Conservation (phyloP, 768 basidiomycete genomes). For the Tulasnella sp. region DNA sequence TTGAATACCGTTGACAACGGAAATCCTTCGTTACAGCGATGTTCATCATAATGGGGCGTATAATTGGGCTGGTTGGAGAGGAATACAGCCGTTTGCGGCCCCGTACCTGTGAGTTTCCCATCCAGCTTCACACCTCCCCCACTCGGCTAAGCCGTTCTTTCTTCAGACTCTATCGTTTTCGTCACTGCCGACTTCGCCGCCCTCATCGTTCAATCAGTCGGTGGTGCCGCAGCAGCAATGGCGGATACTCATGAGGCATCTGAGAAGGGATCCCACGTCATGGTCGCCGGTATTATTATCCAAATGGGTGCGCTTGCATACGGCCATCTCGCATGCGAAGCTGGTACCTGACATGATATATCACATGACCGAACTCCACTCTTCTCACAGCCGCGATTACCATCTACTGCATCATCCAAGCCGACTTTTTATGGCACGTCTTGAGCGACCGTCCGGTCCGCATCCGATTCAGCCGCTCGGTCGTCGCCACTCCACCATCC, state of each 20-base stretch:
- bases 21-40: slow-evolving; percentile 46
- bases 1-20: neutral
- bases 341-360: no score
- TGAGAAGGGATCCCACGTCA: slow-evolving; percentile 49
- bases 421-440: neutral
- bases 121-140: slow-evolving; percentile 19
- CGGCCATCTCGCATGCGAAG: neutral
- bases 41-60: slow-evolving; percentile 53
- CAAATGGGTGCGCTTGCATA: neutral
- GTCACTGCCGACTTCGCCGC: slow-evolving; percentile 49
- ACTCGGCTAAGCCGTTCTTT: slow-evolving; percentile 7
- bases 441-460: slow-evolving; percentile 26
- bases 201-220: slow-evolving; percentile 58
- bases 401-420: slow-evolving; percentile 22
- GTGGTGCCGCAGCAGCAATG: slow-evolving; percentile 53
- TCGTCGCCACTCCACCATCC: slow-evolving; percentile 38
- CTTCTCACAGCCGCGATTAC: slow-evolving; percentile 6
- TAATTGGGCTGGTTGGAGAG: slow-evolving; percentile 45
- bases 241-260: slow-evolving; percentile 34
- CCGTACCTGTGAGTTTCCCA: slow-evolving; percentile 40
- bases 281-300: slow-evolving; percentile 46
- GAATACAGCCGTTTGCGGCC: slow-evolving; percentile 48
- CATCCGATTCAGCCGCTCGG: slow-evolving; percentile 40
- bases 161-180: slow-evolving; percentile 34
- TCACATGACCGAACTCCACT: no score